These are phyloP conservation scores for Backusella tarrabulga DNA, from an alignment of 192 early-diverging fungal genomes.

Conservation along the genomic window DNA sequence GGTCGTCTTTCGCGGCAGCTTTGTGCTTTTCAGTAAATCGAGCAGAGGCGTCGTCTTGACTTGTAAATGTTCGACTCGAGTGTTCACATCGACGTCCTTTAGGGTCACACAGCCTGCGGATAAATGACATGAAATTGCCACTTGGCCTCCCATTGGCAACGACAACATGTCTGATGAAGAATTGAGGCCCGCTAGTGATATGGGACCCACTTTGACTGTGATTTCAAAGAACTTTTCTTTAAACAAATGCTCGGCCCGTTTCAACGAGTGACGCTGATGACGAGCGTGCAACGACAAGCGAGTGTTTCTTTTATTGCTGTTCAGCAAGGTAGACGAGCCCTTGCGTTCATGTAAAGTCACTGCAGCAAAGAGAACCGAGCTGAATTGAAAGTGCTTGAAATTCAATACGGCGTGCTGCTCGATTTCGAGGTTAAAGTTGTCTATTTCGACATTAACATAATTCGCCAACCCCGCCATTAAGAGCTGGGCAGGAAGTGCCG, in stretches of 20 bases:
- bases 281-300: slow-evolving; percentile 15
- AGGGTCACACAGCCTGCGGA: slow-evolving; percentile 40
- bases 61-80: slow-evolving; percentile 9
- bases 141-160: slow-evolving; percentile 18
- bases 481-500: slow-evolving; percentile 42
- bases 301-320: neutral
- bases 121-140: slow-evolving; percentile 38
- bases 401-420: slow-evolving; percentile 18
- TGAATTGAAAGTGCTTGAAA: slow-evolving; percentile 20
- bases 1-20: neutral
- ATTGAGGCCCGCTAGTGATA: neutral
- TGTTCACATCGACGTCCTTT: slow-evolving; percentile 30
- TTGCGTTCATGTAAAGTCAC: neutral
- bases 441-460: slow-evolving; percentile 34
- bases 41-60: slow-evolving; percentile 24
- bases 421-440: slow-evolving; percentile 16
- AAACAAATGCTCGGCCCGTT: slow-evolving; percentile 37
- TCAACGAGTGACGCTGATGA: slow-evolving; percentile 40
- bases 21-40: neutral
- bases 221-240: slow-evolving; percentile 42
- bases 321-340: neutral
- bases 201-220: slow-evolving; percentile 26
- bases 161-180: neutral
- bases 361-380: slow-evolving; percentile 34
- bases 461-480: slow-evolving; percentile 41